Conservation (phyloP, 23 red algal genomes). For the Chondrus crispus region DNA sequence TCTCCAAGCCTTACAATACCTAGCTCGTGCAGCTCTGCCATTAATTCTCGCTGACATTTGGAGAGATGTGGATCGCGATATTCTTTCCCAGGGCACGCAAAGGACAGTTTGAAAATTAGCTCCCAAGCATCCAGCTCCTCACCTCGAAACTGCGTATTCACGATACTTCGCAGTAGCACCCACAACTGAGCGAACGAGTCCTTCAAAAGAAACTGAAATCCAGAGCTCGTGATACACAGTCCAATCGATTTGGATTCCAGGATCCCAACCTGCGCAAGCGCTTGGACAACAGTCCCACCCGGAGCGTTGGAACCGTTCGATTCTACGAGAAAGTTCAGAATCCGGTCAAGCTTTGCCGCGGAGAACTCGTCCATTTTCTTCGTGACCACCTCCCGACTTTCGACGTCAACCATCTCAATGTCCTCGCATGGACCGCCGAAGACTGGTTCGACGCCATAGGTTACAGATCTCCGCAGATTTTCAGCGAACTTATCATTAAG, state of each 20-base stretch:
- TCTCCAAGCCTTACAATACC: constrained; percentile 54
- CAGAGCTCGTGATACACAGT: constrained; percentile 77
- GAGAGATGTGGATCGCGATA: constrained; percentile 16
- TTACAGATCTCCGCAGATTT: constrained; percentile 41
- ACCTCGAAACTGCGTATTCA: constrained; percentile 23
- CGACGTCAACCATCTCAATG: neutral
- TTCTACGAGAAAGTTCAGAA: constrained; percentile 86
- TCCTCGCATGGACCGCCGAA: constrained; percentile 21
- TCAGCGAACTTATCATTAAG: constrained; percentile 31
- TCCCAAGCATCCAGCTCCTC: neutral
- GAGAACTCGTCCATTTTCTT: constrained; percentile 29
- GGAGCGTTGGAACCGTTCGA: constrained; percentile 25
- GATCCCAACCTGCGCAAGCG: constrained; percentile 57
- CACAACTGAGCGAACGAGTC: constrained; percentile 82
- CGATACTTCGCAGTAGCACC: constrained; percentile 57
- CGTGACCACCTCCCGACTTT: neutral
- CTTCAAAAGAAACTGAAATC: constrained; percentile 92
- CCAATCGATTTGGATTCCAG: constrained; percentile 75
- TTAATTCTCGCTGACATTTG: constrained; percentile 20
- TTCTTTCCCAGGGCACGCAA: constrained; percentile 13
- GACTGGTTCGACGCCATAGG: constrained; percentile 26
- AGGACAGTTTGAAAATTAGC: constrained; percentile 54
- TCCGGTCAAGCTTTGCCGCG: constrained; percentile 57
- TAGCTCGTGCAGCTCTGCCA: constrained; percentile 46
- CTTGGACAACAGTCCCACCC: constrained; percentile 57